These are phyloP conservation scores for Exsudoporus frostii DNA, from an alignment of 768 basidiomycete species.

Conservation along the genomic window DNA sequence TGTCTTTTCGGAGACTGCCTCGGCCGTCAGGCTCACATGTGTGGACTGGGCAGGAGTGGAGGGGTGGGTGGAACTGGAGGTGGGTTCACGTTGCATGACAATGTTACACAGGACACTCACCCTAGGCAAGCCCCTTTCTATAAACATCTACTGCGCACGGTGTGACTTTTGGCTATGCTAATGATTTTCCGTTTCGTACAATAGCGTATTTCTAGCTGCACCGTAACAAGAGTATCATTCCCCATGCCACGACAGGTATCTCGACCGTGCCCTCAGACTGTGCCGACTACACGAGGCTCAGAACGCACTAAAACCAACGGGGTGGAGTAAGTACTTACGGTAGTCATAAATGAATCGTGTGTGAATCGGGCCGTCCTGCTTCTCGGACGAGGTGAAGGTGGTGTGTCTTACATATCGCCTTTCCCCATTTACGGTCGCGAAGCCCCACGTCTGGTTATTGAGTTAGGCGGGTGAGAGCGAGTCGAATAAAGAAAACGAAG, in stretches of 20 bases:
- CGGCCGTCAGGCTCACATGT: constrained; percentile 5
- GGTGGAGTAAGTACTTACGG: constrained; percentile 38
- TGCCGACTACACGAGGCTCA: constrained; percentile 19
- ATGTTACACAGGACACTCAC: neutral
- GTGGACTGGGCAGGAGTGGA: constrained; percentile 13
- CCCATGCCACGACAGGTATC: neutral
- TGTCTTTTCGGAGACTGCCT: constrained; percentile 1
- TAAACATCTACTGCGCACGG: constrained; percentile 3
- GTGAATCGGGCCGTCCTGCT: constrained; percentile 48
- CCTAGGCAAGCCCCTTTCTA: neutral
- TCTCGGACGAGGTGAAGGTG: constrained; percentile 59
- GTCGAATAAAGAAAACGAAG: constrained; percentile 4
- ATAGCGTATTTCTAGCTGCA: neutral
- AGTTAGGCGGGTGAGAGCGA: neutral
- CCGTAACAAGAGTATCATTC: neutral
- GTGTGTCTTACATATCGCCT: constrained; percentile 60
- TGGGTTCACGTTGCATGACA: constrained; percentile 12
- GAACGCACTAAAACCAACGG: neutral
- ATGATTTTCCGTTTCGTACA: neutral
- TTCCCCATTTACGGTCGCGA: constrained; percentile 55
- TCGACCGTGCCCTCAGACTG: constrained; percentile 4
- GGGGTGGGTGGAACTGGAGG: neutral
- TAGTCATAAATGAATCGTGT: constrained; percentile 66
- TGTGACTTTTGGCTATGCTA: neutral
- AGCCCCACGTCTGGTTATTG: constrained; percentile 52